These are phyloP conservation scores for Boletus pseudopeckii DNA, from an alignment of 768 basidiomycete species.

Conservation along the genomic window DNA sequence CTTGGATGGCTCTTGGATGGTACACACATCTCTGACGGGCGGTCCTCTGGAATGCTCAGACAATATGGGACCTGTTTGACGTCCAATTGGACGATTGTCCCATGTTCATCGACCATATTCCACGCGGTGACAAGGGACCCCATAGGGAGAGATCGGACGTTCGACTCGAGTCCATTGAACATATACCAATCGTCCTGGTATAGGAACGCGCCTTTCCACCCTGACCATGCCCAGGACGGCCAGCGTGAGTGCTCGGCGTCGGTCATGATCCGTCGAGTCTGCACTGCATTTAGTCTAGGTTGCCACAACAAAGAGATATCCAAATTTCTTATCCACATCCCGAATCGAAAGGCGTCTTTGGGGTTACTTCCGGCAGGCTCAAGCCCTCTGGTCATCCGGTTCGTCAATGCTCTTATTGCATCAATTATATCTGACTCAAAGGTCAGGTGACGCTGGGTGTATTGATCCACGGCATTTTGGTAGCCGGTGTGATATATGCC, in stretches of 20 bases:
- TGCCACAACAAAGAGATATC: slow-evolving; percentile 23
- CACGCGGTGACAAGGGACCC: slow-evolving; percentile 20
- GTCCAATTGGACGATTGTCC: slow-evolving; percentile 8
- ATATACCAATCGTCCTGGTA: slow-evolving; percentile 3
- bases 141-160: slow-evolving; percentile 9
- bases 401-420: too few species aligned
- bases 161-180: not conserved
- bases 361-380: not conserved
- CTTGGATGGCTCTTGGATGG: too few species aligned
- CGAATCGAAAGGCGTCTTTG: not conserved
- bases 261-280: slow-evolving; percentile 6
- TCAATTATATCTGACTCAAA: too few species aligned
- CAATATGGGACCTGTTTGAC: not conserved
- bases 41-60: too few species aligned
- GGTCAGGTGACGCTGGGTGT: too few species aligned
- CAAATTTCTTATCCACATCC: slow-evolving; percentile 5
- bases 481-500: not conserved
- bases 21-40: too few species aligned
- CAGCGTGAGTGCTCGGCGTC: not conserved
- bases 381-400: too few species aligned
- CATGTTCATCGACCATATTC: slow-evolving; percentile 15
- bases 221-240: slow-evolving; percentile 28
- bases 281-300: slow-evolving; percentile 9
- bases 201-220: slow-evolving; percentile 20
- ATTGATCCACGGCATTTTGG: too few species aligned